A percentile compares a stretch with the other conserved stretches of the same genome.
Evolutionary conservation across 768 basidiomycete species (phyloP).

Genomic region (Dacryopinax primogenitus): DNA sequence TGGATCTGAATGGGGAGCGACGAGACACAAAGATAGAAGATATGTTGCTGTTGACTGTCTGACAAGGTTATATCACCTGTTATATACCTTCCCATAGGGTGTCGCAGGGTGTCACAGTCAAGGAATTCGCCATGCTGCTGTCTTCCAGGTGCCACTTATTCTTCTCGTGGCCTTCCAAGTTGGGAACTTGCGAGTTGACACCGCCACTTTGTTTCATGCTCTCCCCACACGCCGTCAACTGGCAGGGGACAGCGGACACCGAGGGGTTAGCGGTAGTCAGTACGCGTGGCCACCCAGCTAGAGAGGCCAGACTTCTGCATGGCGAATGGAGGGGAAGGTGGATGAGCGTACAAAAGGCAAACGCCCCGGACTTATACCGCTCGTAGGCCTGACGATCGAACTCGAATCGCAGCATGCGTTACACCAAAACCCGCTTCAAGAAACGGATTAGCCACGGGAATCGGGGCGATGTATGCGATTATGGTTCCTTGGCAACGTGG

Average conservation of each 20-base stretch:
- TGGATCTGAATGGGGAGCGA: background rate
- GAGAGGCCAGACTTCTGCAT: constrained; percentile 1
- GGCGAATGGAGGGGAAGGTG: background rate
- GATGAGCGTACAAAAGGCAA: background rate
- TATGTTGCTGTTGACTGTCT: background rate
- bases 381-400: background rate
- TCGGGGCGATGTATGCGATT: background rate
- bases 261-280: background rate
- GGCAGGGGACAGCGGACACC: background rate
- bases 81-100: constrained; percentile 3
- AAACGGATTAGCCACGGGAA: background rate
- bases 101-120: constrained; percentile 6
- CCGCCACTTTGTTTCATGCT: background rate
- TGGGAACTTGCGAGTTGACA: background rate
- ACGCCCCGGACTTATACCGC: background rate
- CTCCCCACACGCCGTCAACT: constrained; percentile 7
- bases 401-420: background rate
- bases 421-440: background rate
- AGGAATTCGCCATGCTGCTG: background rate
- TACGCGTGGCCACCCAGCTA: background rate
- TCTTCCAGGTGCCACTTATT: background rate
- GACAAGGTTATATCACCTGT: background rate
- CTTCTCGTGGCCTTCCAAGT: background rate
- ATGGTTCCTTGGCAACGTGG: background rate
- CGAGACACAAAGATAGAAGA: background rate